Conservation (phyloP, 176 grass and related monocot species). For the Oryza glumipatula region DNA sequence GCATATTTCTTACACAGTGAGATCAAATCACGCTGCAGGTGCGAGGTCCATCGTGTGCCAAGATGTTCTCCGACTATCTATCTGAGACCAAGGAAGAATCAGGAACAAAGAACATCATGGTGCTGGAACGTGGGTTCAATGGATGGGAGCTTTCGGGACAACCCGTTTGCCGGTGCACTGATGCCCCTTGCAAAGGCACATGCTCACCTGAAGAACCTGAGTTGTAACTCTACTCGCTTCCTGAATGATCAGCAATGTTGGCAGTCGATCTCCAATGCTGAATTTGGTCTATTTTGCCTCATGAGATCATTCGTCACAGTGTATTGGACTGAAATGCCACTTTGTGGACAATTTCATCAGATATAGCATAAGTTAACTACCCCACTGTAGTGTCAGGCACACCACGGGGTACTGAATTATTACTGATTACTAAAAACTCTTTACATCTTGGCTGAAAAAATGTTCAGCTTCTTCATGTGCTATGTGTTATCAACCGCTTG, state of each 20-base stretch:
- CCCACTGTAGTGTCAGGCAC: not conserved
- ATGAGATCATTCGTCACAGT: not conserved
- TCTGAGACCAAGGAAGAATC: constrained; percentile 52
- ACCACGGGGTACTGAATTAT: not conserved
- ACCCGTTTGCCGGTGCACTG: constrained; percentile 70
- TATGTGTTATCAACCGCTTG: not conserved
- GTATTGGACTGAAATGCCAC: constrained; percentile 1
- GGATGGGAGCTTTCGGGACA: constrained; percentile 76
- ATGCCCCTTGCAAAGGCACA: constrained; percentile 59
- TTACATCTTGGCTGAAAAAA: not conserved
- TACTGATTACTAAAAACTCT: not conserved
- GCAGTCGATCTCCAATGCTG: not conserved
- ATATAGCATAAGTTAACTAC: not conserved
- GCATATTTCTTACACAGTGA: not conserved
- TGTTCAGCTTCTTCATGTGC: not conserved
- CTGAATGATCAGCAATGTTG: too few relatives aligned
- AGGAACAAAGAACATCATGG: constrained; percentile 65
- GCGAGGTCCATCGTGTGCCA: constrained; percentile 76
- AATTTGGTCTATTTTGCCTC: not conserved
- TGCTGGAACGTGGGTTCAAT: constrained; percentile 81
- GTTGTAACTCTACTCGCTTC: not conserved
- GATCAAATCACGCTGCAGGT: constrained; percentile 46
- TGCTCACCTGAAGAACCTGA: constrained; percentile 15
- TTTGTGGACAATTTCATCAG: constrained; percentile 25
- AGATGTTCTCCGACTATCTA: constrained; percentile 70